These are phyloP conservation scores for Physcomitrium patens DNA, from an alignment of 225 moss, liverwort and hornwort species.

Conservation along the genomic window DNA sequence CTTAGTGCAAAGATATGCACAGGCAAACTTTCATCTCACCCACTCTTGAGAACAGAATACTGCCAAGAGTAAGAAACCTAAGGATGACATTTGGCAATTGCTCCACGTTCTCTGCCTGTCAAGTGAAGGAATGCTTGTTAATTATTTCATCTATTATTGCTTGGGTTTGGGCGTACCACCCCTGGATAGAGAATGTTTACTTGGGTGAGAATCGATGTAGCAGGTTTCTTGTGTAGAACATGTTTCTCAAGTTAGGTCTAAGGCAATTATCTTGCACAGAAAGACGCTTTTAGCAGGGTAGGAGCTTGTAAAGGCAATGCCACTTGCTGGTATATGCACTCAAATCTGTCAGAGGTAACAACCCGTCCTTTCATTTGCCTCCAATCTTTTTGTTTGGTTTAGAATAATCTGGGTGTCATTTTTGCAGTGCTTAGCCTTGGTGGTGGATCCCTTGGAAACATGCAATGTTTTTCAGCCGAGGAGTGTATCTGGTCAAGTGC, in stretches of 20 bases:
- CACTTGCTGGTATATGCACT: slow-evolving; percentile 46
- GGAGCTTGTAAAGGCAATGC: slow-evolving; percentile 53
- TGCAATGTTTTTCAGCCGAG: too few species aligned
- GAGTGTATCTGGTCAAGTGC: too few species aligned
- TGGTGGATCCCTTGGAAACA: too few species aligned
- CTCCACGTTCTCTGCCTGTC: slow-evolving; percentile 19
- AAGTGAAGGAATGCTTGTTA: slow-evolving; percentile 17
- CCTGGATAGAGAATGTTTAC: slow-evolving; percentile 27
- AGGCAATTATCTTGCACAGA: slow-evolving; percentile 44
- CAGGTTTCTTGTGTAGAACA: slow-evolving; percentile 38
- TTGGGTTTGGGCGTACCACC: slow-evolving; percentile 26
- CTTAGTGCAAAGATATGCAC: slow-evolving; percentile 32
- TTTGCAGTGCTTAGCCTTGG: neutral
- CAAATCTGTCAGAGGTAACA: slow-evolving; percentile 44
- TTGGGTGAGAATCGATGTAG: slow-evolving; percentile 14
- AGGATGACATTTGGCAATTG: slow-evolving; percentile 21
- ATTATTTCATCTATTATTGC: slow-evolving; percentile 19
- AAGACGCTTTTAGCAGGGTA: slow-evolving; percentile 36
- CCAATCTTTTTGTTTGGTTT: neutral
- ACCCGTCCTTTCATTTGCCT: slow-evolving; percentile 26
- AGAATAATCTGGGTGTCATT: neutral
- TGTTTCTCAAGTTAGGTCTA: slow-evolving; percentile 39
- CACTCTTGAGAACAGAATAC: slow-evolving; percentile 14
- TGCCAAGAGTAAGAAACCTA: slow-evolving; percentile 22
- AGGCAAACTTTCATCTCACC: slow-evolving; percentile 13